phyloP scores from a whole-genome alignment of 257 asterid genomes.

The Lavandula angustifolia region DNA sequence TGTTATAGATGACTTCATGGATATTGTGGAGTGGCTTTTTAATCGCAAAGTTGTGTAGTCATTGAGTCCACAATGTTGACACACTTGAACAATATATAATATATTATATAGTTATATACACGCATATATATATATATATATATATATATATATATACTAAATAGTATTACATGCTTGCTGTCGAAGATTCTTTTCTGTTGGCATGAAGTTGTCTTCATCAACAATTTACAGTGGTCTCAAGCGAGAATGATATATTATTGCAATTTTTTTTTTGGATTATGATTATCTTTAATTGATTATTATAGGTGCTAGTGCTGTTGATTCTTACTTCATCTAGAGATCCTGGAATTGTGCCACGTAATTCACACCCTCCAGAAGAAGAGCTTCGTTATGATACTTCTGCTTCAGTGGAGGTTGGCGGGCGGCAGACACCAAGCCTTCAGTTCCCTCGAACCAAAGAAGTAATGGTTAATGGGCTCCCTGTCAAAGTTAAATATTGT shows the following conservation, averaged over 20 bases:
- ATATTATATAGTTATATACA: background rate
- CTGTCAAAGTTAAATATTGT: conserved; percentile 90
- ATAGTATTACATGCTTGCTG: conserved; percentile 7
- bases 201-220: background rate
- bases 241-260: background rate
- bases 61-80: conserved; percentile 11
- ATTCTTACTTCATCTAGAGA: conserved; percentile 88
- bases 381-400: conserved; percentile 76
- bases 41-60: background rate
- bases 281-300: conserved; percentile 29
- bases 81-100: conserved; percentile 6
- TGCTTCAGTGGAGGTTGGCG: conserved; percentile 78
- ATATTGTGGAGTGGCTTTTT: background rate
- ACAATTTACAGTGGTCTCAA: background rate
- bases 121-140: background rate
- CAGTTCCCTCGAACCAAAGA: conserved; percentile 95
- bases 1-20: background rate
- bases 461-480: conserved; percentile 92
- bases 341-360: conserved; percentile 98
- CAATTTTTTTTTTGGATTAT: conserved; percentile 17
- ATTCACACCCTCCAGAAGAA: conserved; percentile 97
- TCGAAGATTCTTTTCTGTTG: background rate
- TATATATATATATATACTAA: background rate
- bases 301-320: conserved; percentile 76
- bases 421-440: conserved; percentile 91